phyloP scores from a whole-genome alignment of 768 basidiomycete genomes.

The Sporobolomyces roseus region DNA sequence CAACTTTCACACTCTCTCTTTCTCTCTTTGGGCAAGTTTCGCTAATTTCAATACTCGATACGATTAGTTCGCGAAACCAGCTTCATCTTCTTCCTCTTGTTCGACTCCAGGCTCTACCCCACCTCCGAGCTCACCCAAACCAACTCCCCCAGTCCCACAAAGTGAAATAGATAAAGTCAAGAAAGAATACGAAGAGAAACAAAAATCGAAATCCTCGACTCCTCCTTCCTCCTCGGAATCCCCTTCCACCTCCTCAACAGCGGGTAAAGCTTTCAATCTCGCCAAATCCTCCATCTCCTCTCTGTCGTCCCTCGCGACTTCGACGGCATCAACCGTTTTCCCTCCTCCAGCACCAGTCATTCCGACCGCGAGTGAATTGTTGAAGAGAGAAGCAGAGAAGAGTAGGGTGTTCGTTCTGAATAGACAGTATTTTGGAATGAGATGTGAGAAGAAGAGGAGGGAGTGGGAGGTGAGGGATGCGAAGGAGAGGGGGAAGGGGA shows the following conservation, averaged over 20 bases:
- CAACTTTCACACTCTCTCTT: slow-evolving; percentile 38
- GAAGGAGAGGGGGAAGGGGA: slow-evolving; percentile 5
- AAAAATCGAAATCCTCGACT: slow-evolving; percentile 34
- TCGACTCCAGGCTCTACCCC: no score
- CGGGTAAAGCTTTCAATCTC: not conserved
- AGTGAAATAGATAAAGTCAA: slow-evolving; percentile 7
- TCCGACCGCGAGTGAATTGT: slow-evolving; percentile 2
- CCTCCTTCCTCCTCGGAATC: no score
- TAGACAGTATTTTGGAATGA: slow-evolving; percentile 26
- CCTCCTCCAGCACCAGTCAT: slow-evolving; percentile 11
- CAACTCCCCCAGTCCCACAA: not conserved
- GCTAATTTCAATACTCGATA: slow-evolving; percentile 27
- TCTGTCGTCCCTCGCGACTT: slow-evolving; percentile 3
- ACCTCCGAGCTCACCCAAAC: not conserved
- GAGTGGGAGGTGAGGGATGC: slow-evolving; percentile 39
- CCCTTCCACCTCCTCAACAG: not conserved
- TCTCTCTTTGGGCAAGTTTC: not conserved
- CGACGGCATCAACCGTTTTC: slow-evolving; percentile 9
- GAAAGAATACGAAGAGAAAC: slow-evolving; percentile 48
- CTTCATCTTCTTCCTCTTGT: not conserved
- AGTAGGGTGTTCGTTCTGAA: slow-evolving; percentile 25
- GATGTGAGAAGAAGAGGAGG: slow-evolving; percentile 8
- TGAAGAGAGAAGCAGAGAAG: not conserved
- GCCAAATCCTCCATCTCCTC: slow-evolving; percentile 18
- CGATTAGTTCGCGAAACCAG: slow-evolving; percentile 50